These are phyloP conservation scores for Pyrenopolyporus hunteri DNA, from an alignment of 495 filamentous ascomycete species.

Conservation along the genomic window DNA sequence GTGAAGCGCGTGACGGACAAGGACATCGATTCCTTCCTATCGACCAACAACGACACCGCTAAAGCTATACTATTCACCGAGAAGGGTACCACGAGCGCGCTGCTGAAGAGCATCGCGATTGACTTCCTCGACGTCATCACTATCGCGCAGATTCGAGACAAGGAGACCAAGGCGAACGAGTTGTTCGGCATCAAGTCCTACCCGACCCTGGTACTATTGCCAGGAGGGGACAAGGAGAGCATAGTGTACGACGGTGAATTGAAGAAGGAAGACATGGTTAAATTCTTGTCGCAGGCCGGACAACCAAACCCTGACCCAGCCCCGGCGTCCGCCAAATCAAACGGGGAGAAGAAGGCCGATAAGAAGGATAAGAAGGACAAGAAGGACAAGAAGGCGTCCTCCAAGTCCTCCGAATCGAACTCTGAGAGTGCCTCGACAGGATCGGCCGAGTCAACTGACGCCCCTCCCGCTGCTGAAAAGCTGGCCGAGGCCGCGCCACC, in stretches of 20 bases:
- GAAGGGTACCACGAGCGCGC: slow-evolving; percentile 83
- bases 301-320: slow-evolving; percentile 75
- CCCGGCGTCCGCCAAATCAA: slow-evolving; percentile 61
- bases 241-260: slow-evolving; percentile 83
- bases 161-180: slow-evolving; percentile 73
- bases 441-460: slow-evolving; percentile 49
- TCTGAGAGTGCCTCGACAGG: slow-evolving; percentile 49
- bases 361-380: slow-evolving; percentile 59
- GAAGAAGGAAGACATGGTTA: slow-evolving; percentile 80
- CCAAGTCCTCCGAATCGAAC: slow-evolving; percentile 49
- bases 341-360: slow-evolving; percentile 56
- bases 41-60: slow-evolving; percentile 70
- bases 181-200: slow-evolving; percentile 78
- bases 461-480: slow-evolving; percentile 50
- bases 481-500: slow-evolving; percentile 59
- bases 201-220: slow-evolving; percentile 81
- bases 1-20: slow-evolving; percentile 82
- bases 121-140: slow-evolving; percentile 86
- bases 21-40: slow-evolving; percentile 77
- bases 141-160: slow-evolving; percentile 85
- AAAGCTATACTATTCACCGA: slow-evolving; percentile 95
- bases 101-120: slow-evolving; percentile 84
- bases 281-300: slow-evolving; percentile 81
- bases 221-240: slow-evolving; percentile 70
- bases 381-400: slow-evolving; percentile 58